Evolutionary conservation across 1,284 basidiomycete species (phyloP).

Genomic region (Exobasidium cylindrosporum): DNA sequence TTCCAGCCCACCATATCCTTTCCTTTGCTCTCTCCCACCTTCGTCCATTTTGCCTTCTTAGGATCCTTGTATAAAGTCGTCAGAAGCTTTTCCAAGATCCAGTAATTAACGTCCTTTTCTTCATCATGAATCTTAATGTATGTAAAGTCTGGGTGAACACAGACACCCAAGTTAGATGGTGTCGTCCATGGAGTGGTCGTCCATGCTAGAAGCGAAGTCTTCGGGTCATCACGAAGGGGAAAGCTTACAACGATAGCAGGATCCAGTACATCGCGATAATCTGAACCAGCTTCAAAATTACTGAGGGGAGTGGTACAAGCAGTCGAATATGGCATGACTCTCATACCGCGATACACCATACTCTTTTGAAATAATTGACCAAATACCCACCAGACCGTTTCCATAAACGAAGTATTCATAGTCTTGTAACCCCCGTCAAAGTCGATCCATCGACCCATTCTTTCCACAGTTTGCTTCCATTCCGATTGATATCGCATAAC

Average conservation of each 20-base stretch:
- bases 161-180: slow-evolving; percentile 89
- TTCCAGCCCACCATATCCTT: slow-evolving; percentile 92
- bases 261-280: slow-evolving; percentile 91
- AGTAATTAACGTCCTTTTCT: slow-evolving; percentile 82
- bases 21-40: slow-evolving; percentile 76
- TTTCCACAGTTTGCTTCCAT: slow-evolving; percentile 91
- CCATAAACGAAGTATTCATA: slow-evolving; percentile 89
- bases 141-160: slow-evolving; percentile 91
- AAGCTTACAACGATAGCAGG: slow-evolving; percentile 92
- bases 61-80: slow-evolving; percentile 93
- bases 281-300: slow-evolving; percentile 93
- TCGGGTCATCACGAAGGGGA: slow-evolving; percentile 85
- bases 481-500: slow-evolving; percentile 96
- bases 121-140: slow-evolving; percentile 97
- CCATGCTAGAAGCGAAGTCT: slow-evolving; percentile 90
- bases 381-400: slow-evolving; percentile 99
- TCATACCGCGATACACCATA: slow-evolving; percentile 88
- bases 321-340: slow-evolving; percentile 98
- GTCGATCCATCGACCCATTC: slow-evolving; percentile 99
- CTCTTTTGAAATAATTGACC: slow-evolving; percentile 83
- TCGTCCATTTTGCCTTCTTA: slow-evolving; percentile 95
- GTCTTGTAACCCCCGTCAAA: slow-evolving; percentile 99
- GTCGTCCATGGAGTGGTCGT: slow-evolving; percentile 99
- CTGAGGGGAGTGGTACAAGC: slow-evolving; percentile 93
- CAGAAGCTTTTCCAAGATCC: slow-evolving; percentile 84